Conservation (phyloP, 106 monocot species). For the Acanthochlamys bracteata region DNA sequence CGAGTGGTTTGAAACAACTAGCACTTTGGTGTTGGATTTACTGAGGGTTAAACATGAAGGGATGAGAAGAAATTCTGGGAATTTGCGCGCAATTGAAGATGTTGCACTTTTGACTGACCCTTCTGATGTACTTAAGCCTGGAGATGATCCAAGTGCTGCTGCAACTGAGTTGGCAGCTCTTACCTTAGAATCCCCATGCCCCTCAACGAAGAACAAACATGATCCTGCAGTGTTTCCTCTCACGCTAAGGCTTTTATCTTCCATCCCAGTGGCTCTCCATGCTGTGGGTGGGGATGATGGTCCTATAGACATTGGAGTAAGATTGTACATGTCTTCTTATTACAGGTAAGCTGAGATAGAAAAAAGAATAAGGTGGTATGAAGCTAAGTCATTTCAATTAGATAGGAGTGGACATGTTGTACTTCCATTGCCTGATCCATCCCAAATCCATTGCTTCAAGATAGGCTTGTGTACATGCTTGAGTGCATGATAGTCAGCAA, state of each 20-base stretch:
- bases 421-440: too few relatives aligned
- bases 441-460: neutral
- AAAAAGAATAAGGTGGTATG: neutral
- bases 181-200: neutral
- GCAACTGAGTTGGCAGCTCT: neutral
- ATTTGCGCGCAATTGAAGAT: conserved; percentile 29
- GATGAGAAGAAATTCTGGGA: conserved; percentile 18
- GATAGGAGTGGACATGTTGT: too few relatives aligned
- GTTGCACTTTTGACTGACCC: conserved; percentile 38
- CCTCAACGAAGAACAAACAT: conserved; percentile 7
- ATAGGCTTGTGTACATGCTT: neutral
- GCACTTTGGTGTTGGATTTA: conserved; percentile 43
- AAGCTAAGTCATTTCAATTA: neutral
- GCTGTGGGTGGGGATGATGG: conserved; percentile 57
- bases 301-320: conserved; percentile 44
- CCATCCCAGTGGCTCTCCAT: conserved; percentile 47
- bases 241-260: conserved; percentile 26
- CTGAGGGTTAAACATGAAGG: conserved; percentile 14
- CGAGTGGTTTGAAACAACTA: conserved; percentile 51
- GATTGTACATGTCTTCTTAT: conserved; percentile 46
- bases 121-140: neutral
- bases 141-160: conserved; percentile 11
- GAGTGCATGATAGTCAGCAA: neutral
- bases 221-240: conserved; percentile 36
- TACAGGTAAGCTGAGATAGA: conserved; percentile 13